Percentiles rank a stretch among this genome's conserved stretches.
Conservation (phyloP, 768 basidiomycete species). For the Hygrocybe punicea region DNA sequence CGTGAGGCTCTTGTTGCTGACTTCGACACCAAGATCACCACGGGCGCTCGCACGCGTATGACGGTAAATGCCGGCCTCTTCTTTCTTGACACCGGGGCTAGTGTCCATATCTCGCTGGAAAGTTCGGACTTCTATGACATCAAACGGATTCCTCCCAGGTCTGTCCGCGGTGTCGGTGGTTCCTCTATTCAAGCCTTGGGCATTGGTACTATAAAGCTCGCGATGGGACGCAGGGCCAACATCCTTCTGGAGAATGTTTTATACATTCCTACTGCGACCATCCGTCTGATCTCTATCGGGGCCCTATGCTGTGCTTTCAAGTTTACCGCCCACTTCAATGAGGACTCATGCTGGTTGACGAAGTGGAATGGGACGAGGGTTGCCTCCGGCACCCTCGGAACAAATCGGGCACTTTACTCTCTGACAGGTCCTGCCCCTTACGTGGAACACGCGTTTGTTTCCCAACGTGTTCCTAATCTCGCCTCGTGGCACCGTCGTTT, state of each 20-base stretch:
- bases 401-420: conserved; percentile 4
- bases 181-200: conserved; percentile 16
- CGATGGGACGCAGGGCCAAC: conserved; percentile 3
- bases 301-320: conserved; percentile 4
- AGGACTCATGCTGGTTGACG: not conserved
- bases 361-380: conserved; percentile 2
- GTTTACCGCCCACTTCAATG: conserved; percentile 5
- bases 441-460: conserved; percentile 5
- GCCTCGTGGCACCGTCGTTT: conserved; percentile 18
- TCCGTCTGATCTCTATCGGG: conserved; percentile 19
- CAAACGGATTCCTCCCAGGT: conserved; percentile 5
- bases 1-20: not conserved
- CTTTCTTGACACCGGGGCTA: conserved; percentile 9
- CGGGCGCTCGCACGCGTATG: not conserved
- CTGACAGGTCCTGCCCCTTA: not conserved
- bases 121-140: conserved; percentile 14
- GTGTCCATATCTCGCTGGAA: conserved; percentile 15
- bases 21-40: conserved; percentile 1
- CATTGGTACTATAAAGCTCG: conserved; percentile 17
- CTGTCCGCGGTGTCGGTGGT: conserved; percentile 15
- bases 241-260: conserved; percentile 11
- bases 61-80: conserved; percentile 1
- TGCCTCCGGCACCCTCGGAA: conserved; percentile 5
- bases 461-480: conserved; percentile 3
- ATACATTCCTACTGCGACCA: not conserved